Evolutionary conservation across 345 rosid species (phyloP).

Genomic region (Gossypium thurberi): DNA sequence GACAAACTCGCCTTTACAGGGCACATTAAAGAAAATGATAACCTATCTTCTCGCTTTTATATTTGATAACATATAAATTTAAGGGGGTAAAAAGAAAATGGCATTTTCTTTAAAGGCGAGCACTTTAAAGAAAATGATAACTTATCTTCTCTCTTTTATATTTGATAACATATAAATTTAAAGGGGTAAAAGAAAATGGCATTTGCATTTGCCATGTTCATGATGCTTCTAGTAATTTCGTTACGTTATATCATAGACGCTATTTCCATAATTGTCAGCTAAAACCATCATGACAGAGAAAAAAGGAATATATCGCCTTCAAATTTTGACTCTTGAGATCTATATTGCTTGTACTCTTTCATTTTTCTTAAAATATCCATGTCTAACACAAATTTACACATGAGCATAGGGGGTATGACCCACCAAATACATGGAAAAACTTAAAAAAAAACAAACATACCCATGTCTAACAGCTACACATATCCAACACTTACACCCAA

Average conservation of each 20-base stretch:
- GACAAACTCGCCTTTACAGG: neutral
- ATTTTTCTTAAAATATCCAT: neutral
- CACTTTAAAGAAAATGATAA: neutral
- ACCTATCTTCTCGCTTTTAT: neutral
- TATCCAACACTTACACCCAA: neutral
- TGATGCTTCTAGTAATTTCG: neutral
- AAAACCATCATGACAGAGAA: neutral
- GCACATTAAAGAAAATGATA: neutral
- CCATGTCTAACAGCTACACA: neutral
- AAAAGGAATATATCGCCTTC: neutral
- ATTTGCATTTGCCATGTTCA: conserved; percentile 5
- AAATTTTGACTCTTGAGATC: neutral
- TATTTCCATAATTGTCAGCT: neutral
- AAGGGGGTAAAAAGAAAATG: neutral
- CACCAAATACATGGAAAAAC: neutral
- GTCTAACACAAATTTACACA: neutral
- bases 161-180: neutral
- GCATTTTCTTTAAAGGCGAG: neutral
- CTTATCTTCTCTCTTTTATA: neutral
- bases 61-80: neutral
- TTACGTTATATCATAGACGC: neutral
- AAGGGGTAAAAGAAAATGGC: neutral
- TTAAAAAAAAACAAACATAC: neutral
- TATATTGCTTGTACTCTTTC: neutral
- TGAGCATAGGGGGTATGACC: neutral